A percentile compares a stretch with the other conserved stretches of the same genome.
Conservation (phyloP, 73 alveolate genomes). For the Blepharisma stoltei region DNA sequence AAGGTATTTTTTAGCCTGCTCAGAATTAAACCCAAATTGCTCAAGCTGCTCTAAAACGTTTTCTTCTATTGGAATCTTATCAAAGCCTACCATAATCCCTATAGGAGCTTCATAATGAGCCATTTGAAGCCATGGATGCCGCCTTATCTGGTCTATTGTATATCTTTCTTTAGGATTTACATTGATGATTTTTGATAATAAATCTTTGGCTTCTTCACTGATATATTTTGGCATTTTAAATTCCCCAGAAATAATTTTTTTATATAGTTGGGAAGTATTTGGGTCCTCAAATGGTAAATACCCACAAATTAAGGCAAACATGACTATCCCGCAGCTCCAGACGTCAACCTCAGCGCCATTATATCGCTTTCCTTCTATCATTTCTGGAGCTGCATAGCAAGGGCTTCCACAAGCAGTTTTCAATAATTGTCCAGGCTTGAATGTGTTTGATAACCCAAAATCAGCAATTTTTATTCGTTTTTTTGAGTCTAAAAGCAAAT, state of each 20-base stretch:
- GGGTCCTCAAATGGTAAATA: conserved; percentile 88
- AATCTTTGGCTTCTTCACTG: conserved; percentile 63
- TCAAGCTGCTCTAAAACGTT: conserved; percentile 64
- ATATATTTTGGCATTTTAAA: conserved; percentile 62
- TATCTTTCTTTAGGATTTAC: conserved; percentile 79
- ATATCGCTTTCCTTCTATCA: conserved; percentile 81
- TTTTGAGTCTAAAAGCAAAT: conserved; percentile 73
- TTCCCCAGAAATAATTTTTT: conserved; percentile 78
- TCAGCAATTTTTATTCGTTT: conserved; percentile 85
- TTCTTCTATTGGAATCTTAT: conserved; percentile 78
- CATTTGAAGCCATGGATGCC: conserved; percentile 63
- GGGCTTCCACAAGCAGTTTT: conserved; percentile 98
- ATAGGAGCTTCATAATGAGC: conserved; percentile 57
- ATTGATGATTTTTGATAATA: conserved; percentile 64
- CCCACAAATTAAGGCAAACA: conserved; percentile 85
- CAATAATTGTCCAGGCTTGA: conserved; percentile 66
- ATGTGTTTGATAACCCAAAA: conserved; percentile 86
- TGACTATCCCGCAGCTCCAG: conserved; percentile 81
- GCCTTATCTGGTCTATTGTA: conserved; percentile 71
- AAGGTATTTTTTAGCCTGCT: conserved; percentile 72
- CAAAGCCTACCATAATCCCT: conserved; percentile 80
- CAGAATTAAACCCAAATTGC: conserved; percentile 59
- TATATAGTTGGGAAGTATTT: conserved; percentile 71
- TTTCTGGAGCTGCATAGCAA: conserved; percentile 98
- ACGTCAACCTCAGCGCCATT: conserved; percentile 69